Evolutionary conservation across 768 basidiomycete species (phyloP).

Genomic region (Sporobolomyces pararoseus): DNA sequence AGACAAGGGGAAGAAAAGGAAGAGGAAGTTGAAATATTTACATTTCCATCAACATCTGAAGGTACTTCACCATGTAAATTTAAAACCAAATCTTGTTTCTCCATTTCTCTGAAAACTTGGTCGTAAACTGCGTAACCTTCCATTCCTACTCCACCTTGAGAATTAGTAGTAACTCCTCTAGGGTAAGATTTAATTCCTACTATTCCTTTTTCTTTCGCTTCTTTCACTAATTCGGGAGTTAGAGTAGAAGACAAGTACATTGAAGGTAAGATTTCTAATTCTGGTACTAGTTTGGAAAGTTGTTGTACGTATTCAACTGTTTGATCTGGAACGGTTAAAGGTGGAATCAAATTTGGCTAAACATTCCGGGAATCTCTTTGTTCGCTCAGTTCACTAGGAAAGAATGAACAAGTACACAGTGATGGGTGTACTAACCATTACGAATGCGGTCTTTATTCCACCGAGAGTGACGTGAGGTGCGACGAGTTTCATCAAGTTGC

Average conservation of each 20-base stretch:
- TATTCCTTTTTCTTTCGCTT: conserved; percentile 79
- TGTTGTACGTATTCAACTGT: conserved; percentile 75
- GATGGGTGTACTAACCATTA: conserved; percentile 64
- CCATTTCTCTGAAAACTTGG: conserved; percentile 87
- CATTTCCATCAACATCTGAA: conserved; percentile 63
- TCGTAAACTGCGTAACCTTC: conserved; percentile 93
- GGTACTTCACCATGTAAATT: conserved; percentile 97
- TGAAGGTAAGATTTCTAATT: conserved; percentile 87
- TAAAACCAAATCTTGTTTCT: conserved; percentile 85
- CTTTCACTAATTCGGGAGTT: conserved; percentile 82
- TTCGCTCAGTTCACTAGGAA: not conserved
- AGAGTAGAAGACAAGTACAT: conserved; percentile 88
- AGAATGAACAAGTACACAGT: not conserved
- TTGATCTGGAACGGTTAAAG: conserved; percentile 46
- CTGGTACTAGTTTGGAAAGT: conserved; percentile 69
- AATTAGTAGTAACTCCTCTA: conserved; percentile 94
- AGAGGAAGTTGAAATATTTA: conserved; percentile 34
- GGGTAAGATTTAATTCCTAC: conserved; percentile 94
- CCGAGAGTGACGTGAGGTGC: conserved; percentile 84
- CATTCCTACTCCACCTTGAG: conserved; percentile 73
- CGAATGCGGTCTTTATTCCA: conserved; percentile 86
- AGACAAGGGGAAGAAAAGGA: not conserved
- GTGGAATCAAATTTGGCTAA: conserved; percentile 66
- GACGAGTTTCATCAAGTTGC: conserved; percentile 72
- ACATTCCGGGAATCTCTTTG: not conserved